These are phyloP conservation scores for Lagenaria siceraria DNA, from an alignment of 306 rosid genomes.

Conservation along the genomic window DNA sequence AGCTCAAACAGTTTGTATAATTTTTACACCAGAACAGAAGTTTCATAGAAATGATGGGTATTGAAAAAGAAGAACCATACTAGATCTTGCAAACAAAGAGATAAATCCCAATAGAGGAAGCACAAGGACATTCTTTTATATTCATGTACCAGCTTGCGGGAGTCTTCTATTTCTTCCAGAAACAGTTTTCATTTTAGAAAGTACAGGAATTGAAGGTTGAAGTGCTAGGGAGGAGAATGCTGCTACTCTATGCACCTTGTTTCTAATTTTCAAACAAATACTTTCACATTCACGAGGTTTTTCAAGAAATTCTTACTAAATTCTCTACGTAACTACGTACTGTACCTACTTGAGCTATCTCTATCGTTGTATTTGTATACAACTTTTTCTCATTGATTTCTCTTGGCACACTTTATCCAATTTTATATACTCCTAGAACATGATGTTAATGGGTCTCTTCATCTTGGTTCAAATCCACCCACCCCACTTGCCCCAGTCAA, in stretches of 20 bases:
- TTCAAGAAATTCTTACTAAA: neutral
- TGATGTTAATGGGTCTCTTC: neutral
- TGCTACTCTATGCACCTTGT: neutral
- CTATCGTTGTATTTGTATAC: neutral
- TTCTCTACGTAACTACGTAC: neutral
- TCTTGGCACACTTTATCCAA: neutral
- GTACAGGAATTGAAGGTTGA: neutral
- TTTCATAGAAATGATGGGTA: neutral
- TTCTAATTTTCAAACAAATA: neutral
- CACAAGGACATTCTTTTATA: neutral
- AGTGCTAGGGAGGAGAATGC: neutral
- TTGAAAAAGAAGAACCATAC: neutral
- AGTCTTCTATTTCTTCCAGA: neutral
- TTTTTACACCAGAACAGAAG: neutral
- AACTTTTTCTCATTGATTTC: neutral
- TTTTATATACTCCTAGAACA: neutral
- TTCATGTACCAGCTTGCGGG: neutral
- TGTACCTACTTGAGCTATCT: neutral
- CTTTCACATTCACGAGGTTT: neutral
- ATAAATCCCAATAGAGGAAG: neutral
- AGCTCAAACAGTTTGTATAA: neutral
- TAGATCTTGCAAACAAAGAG: neutral
- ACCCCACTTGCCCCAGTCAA: neutral
- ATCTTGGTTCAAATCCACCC: neutral
- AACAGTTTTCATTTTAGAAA: neutral